Evolutionary conservation across 106 monocot genomes (phyloP), one percentile per base, ranked within the genome.

Genomic region (Acorus calamus): DNA sequence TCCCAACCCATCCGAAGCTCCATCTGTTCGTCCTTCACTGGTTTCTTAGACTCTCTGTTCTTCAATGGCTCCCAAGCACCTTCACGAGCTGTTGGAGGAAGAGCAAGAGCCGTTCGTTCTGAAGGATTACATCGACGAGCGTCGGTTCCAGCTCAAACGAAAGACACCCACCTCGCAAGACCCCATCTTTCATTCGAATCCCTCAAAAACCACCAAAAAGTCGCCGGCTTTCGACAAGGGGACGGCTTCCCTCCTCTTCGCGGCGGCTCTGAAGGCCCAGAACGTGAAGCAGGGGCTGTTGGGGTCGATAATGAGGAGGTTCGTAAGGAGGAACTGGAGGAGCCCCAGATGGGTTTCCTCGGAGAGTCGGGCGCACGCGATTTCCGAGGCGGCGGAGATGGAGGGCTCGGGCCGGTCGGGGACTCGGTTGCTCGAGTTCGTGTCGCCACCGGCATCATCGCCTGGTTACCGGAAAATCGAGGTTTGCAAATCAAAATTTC

Each of bases 101-200:
- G 70, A 76, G 64, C 76, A 76, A 60, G 76, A 76, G 59, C 76
- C 76, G 11, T 76, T 76, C 64, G 70, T 64, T 8, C 70, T 76
- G 8, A 8, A 76, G 53, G 55, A 46, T 60, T 76, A 55, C 64
- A 57, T 76, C 45, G 65, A 53, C 12, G 76, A 76, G 64, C 52
- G 65, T 44, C 69, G 75, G 11, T 44, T 11, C 66, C 73, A 66
- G 44, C 60, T 73, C 14, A 59, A 53, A 3, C 44, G 49, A 8
- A 42, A 45, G 11, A n/a, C 14, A 8, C 43, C 46, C n/a, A 28
- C 1, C 28, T 28, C 28, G 28, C 28, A 28, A 28, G 45, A 14
- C 44, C 11, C 11, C 8, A 49, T 13, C 49, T 51, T 11, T 49
- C 6, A 5, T 46, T 10, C 4, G 47, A 8, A n/a, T 45, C 52